A percentile compares a stretch with the other conserved stretches of the same genome.
Evolutionary conservation across 106 monocot species (phyloP).

Genomic region (Dioscorea dumetorum): DNA sequence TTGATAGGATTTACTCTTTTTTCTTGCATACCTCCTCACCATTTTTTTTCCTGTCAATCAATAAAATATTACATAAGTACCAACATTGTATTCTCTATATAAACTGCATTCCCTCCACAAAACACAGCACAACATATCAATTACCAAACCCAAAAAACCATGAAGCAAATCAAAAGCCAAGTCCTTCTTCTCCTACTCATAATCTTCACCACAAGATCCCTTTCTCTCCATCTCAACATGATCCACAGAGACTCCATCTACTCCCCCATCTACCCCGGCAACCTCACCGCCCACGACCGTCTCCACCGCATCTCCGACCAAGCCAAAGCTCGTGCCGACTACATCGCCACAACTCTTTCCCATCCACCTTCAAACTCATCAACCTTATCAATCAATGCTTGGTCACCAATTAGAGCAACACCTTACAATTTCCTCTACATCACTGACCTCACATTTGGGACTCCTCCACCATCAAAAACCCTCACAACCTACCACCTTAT

Average conservation of each 20-base stretch:
- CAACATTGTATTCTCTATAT: no score
- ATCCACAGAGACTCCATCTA: conserved; percentile 4
- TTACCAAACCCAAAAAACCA: no score
- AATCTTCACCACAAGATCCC: background rate
- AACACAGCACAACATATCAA: no score
- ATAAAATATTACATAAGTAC: no score
- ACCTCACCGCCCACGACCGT: background rate
- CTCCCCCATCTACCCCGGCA: background rate
- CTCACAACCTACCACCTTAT: background rate
- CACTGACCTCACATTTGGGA: background rate
- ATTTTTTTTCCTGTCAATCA: no score
- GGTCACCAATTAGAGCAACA: background rate
- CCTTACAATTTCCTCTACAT: background rate
- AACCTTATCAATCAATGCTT: background rate
- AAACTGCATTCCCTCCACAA: no score
- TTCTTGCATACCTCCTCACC: no score
- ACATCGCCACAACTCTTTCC: background rate
- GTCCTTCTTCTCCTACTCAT: no score
- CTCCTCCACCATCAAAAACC: background rate
- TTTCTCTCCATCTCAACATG: background rate
- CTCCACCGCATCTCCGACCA: background rate
- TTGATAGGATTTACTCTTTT: no score
- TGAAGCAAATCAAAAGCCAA: no score
- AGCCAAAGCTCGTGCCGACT: background rate
- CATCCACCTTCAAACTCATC: background rate